Evolutionary conservation across 2,329 filamentous ascomycete genomes (phyloP), one percentile per base, ranked within the genome.

Genomic region (Emergomyces orientalis): DNA sequence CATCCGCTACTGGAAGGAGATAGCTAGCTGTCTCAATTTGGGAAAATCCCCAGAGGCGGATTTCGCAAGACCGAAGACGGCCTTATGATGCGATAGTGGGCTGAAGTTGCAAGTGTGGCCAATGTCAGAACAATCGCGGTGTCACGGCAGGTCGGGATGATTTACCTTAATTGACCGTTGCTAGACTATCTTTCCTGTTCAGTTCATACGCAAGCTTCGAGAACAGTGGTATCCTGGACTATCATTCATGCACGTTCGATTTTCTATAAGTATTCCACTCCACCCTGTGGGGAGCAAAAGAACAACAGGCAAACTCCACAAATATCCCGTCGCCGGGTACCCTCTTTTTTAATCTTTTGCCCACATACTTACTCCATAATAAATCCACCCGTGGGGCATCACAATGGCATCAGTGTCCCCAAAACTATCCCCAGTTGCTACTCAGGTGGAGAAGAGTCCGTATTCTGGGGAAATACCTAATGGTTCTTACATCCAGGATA

Each of bases 211-310:
- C 41, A 47, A 14, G 8, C 14, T 57, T 57, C 5, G 39, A 32
- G 57, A 47, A 14, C 25, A 25, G 32, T 14, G 17, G 14, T 34
- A 47, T 47, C 11, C 41, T 6, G 9, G 41, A 34, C 11, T 30
- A 30, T 9, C 14, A n/a, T 8, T 32, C 39, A n/a, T 59, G 39
- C 27, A 32, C 22, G 41, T n/a, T 45, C 17, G 25, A 14, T 6
- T 45, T 17, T 32, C 41, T 59, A 59, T 59, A 59, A 59, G 43
- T 59, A 59, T 34, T 13, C 39, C 22, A 45, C 41, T 32, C 41
- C 56, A 22, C 39, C 57, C 27, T 17, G 11, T 47, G 41, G 39
- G 41, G 41, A n/a, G 34, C 13, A 47, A 8, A 7, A 7, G 17
- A 25, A 41, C 6, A 34, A 57, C 34, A 27, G 34, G 9, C 34